phyloP scores from a whole-genome alignment of 1,284 basidiomycete genomes.

The Trichosporon sp. region DNA sequence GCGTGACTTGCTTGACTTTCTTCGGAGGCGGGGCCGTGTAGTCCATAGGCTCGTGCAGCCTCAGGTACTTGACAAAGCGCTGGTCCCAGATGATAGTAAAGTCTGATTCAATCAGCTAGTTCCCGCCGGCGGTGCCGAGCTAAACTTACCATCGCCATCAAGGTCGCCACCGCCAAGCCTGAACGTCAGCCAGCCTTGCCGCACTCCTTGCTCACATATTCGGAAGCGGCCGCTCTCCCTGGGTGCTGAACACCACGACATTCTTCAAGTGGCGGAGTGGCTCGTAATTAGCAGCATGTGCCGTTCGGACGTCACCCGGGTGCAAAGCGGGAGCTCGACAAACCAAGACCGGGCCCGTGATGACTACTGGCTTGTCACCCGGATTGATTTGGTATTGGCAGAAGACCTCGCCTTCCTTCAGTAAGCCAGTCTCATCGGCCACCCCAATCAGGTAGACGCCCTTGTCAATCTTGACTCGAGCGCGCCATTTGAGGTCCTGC shows the following conservation, averaged over 20 bases:
- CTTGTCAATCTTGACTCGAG: slow-evolving; percentile 33
- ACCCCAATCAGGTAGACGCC: slow-evolving; percentile 46
- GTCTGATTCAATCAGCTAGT: slow-evolving; percentile 17
- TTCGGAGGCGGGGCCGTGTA: slow-evolving; percentile 39
- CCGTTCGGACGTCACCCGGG: slow-evolving; percentile 42
- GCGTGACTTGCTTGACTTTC: slow-evolving; percentile 35
- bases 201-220: slow-evolving; percentile 30
- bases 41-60: slow-evolving; percentile 35
- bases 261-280: slow-evolving; percentile 44
- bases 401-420: slow-evolving; percentile 44
- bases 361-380: slow-evolving; percentile 23
- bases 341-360: slow-evolving; percentile 37
- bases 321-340: slow-evolving; percentile 45
- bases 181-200: slow-evolving; percentile 2
- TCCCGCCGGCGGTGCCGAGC: accelerated
- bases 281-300: slow-evolving; percentile 38
- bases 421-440: slow-evolving; percentile 39
- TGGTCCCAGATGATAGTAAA: slow-evolving; percentile 48
- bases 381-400: slow-evolving; percentile 43
- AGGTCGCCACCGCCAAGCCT: slow-evolving; percentile 48
- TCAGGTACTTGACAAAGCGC: slow-evolving; percentile 34
- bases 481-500: slow-evolving; percentile 48
- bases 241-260: slow-evolving; percentile 44
- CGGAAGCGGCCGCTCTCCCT: slow-evolving; percentile 42
- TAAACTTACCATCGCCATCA: slow-evolving; percentile 39